Conservation (phyloP, 2,329 filamentous ascomycete species). For the Colletotrichum tamarilloi region DNA sequence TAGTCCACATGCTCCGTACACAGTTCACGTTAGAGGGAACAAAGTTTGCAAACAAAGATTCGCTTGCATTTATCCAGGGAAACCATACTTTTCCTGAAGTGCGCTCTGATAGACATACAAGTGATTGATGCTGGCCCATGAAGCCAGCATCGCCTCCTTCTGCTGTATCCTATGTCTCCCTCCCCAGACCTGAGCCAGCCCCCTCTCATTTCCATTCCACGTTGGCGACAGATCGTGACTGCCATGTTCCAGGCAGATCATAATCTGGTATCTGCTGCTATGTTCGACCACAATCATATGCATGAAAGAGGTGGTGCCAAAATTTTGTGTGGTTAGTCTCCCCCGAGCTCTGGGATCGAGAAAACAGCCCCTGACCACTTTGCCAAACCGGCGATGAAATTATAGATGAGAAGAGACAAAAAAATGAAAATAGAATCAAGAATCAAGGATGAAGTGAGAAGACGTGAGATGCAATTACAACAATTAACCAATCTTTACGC, state of each 20-base stretch:
- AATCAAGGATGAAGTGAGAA: constrained; percentile 36
- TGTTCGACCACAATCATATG: constrained; percentile 35
- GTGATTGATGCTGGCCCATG: constrained; percentile 20
- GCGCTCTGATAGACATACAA: constrained; percentile 34
- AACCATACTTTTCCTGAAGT: constrained; percentile 27
- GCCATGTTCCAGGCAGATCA: constrained; percentile 30
- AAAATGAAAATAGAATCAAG: constrained; percentile 34
- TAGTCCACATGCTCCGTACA: no score
- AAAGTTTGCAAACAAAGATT: constrained; percentile 12
- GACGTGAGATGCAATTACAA: constrained; percentile 52
- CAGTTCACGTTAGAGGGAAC: not conserved
- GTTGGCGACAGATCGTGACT: constrained; percentile 29
- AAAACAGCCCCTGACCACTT: constrained; percentile 30
- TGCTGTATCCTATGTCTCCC: constrained; percentile 5
- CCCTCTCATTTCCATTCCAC: constrained; percentile 29
- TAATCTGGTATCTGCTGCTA: constrained; percentile 35
- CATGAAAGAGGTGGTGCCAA: constrained; percentile 32
- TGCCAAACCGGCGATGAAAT: constrained; percentile 33
- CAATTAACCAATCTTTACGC: constrained; percentile 51
- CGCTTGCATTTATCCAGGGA: constrained; percentile 33
- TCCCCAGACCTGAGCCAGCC: not conserved
- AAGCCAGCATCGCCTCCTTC: constrained; percentile 9
- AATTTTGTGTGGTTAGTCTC: constrained; percentile 27
- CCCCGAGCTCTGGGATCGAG: constrained; percentile 28
- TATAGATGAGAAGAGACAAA: constrained; percentile 34